Evolutionary conservation across 257 asterid genomes (phyloP).

Genomic region (Paulownia fortunei): DNA sequence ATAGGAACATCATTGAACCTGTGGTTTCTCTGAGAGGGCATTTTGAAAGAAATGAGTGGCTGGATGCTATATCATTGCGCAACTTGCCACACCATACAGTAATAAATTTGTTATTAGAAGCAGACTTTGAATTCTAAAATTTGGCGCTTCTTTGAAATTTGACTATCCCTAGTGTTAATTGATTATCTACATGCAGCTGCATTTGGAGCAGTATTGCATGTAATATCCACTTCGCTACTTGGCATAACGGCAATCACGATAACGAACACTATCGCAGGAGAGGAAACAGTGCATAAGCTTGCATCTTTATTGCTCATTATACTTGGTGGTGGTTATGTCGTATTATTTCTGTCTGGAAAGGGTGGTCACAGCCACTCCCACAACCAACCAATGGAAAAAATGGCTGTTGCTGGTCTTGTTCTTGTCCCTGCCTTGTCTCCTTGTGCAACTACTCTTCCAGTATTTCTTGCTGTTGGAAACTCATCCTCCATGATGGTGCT

Average conservation of each 20-base stretch:
- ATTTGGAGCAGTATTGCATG: constrained; percentile 94
- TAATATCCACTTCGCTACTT: constrained; percentile 84
- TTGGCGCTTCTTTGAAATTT: not conserved
- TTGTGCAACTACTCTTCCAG: constrained; percentile 99
- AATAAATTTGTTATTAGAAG: not conserved
- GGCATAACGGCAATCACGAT: constrained; percentile 98
- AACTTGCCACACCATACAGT: not conserved
- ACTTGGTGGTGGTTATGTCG: constrained; percentile 87
- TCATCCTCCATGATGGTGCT: constrained; percentile 96
- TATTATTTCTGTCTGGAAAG: constrained; percentile 76
- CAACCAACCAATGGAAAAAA: constrained; percentile 98
- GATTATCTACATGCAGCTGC: constrained; percentile 67
- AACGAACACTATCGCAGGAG: constrained; percentile 94
- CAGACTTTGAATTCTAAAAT: not conserved
- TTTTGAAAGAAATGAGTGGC: constrained; percentile 7
- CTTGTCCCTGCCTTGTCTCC: constrained; percentile 97
- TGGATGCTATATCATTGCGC: not conserved
- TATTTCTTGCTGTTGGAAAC: constrained; percentile 97
- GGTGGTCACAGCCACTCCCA: constrained; percentile 96
- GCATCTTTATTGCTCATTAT: constrained; percentile 84
- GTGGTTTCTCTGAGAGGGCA: not conserved
- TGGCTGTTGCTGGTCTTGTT: constrained; percentile 99
- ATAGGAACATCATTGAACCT: not conserved
- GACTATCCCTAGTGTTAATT: too few species aligned
- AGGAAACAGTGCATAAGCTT: constrained; percentile 96